Conservation (phyloP, 768 basidiomycete genomes). For the Podaxis sp. region DNA sequence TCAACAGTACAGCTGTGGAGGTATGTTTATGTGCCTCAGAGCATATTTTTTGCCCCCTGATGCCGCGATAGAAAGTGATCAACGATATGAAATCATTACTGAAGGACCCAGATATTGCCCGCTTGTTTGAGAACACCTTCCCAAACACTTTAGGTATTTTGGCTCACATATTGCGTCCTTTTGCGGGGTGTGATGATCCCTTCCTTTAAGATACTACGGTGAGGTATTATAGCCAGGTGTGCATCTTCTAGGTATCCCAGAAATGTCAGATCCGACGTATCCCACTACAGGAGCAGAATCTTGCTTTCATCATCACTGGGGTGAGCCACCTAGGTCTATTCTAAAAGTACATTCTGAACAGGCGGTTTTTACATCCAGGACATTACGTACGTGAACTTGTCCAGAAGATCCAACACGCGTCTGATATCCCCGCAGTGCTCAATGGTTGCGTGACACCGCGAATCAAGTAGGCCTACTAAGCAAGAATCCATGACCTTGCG, state of each 20-base stretch:
- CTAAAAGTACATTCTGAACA: neutral
- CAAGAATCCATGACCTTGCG: neutral
- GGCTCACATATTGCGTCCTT: neutral
- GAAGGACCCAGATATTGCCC: conserved; percentile 75
- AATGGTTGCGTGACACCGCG: conserved; percentile 81
- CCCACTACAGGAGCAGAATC: conserved; percentile 37
- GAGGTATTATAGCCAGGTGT: conserved; percentile 65
- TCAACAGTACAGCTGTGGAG: conserved; percentile 74
- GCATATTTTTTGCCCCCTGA: neutral
- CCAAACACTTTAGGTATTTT: conserved; percentile 71
- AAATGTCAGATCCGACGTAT: too few species aligned
- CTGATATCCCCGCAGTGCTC: conserved; percentile 48
- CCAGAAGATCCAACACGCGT: neutral
- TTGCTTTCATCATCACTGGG: conserved; percentile 81
- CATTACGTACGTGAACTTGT: conserved; percentile 55
- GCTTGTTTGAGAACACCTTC: conserved; percentile 80
- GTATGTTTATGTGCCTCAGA: conserved; percentile 28
- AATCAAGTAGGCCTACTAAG: conserved; percentile 53
- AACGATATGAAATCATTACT: conserved; percentile 68
- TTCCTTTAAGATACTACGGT: conserved; percentile 65
- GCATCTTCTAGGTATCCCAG: conserved; percentile 2
- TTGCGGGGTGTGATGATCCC: neutral
- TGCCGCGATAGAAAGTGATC: conserved; percentile 56
- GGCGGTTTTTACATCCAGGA: conserved; percentile 39
- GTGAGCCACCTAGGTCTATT: conserved; percentile 32